phyloP scores from a whole-genome alignment of 1,284 basidiomycete species.

The Chalciporus sp. region DNA sequence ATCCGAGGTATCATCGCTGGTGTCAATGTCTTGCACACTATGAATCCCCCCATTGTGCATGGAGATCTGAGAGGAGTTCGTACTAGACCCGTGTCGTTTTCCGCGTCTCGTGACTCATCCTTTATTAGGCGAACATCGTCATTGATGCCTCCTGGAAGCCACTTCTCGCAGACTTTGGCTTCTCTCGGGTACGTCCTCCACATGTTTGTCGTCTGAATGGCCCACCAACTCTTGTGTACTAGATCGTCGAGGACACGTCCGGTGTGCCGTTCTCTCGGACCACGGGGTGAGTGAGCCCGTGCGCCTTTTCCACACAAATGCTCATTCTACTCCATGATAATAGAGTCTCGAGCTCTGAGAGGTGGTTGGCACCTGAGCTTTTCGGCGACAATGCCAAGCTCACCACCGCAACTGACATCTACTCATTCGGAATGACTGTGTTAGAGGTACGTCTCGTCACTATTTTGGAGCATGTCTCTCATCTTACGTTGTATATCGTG shows the following conservation, averaged over 20 bases:
- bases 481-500: not conserved
- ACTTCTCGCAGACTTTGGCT: slow-evolving; percentile 59
- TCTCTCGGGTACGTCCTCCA: slow-evolving; percentile 45
- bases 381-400: slow-evolving; percentile 50
- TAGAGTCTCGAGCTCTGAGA: slow-evolving; percentile 40
- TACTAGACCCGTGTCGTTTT: slow-evolving; percentile 5
- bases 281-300: slow-evolving; percentile 36
- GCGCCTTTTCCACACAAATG: not conserved
- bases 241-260: slow-evolving; percentile 56
- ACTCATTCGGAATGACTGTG: slow-evolving; percentile 56
- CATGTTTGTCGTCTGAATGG: not conserved
- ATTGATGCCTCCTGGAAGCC: slow-evolving; percentile 49
- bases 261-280: slow-evolving; percentile 57
- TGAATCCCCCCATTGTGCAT: slow-evolving; percentile 52
- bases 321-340: not conserved
- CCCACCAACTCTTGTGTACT: slow-evolving; percentile 1
- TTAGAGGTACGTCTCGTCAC: slow-evolving; percentile 43
- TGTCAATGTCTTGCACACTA: slow-evolving; percentile 49
- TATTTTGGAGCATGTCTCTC: too few species aligned
- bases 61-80: slow-evolving; percentile 56
- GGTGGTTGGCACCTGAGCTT: slow-evolving; percentile 61
- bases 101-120: not conserved
- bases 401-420: slow-evolving; percentile 52
- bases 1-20: slow-evolving; percentile 49
- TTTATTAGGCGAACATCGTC: slow-evolving; percentile 53